Percentiles rank a stretch among this genome's conserved stretches.
These are phyloP conservation scores for Aspergillus haitiensis DNA, from an alignment of 495 filamentous ascomycete genomes.

Conservation along the genomic window DNA sequence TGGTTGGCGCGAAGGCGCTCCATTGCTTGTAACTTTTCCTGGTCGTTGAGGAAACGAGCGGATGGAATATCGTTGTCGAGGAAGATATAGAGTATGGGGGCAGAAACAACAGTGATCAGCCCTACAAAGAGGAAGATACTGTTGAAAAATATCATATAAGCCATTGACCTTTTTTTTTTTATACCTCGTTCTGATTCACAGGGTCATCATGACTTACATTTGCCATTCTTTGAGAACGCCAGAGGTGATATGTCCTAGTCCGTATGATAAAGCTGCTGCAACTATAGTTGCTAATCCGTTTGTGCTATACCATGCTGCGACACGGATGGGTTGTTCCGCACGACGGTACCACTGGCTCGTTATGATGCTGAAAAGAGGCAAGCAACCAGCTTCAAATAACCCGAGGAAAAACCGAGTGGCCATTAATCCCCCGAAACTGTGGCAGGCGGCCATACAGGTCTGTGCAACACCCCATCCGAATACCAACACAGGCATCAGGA, in stretches of 20 bases:
- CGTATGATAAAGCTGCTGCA: constrained; percentile 47
- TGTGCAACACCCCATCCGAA: constrained; percentile 55
- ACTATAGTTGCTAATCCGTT: constrained; percentile 51
- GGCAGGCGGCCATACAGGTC: constrained; percentile 46
- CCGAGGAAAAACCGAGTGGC: constrained; percentile 50
- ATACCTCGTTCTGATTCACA: not conserved
- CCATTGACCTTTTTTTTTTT: not conserved
- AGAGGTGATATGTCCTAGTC: constrained; percentile 57
- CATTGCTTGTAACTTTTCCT: constrained; percentile 59
- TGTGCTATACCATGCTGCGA: constrained; percentile 52
- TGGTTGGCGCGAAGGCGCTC: constrained; percentile 64
- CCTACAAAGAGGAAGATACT: constrained; percentile 51
- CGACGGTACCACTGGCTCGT: constrained; percentile 53
- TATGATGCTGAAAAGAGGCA: constrained; percentile 58
- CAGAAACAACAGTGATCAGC: constrained; percentile 47
- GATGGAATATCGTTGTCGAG: constrained; percentile 51
- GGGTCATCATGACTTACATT: constrained; percentile 44
- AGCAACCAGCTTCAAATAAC: constrained; percentile 56
- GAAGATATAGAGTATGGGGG: constrained; percentile 44
- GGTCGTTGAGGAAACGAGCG: constrained; percentile 60
- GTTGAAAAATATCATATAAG: constrained; percentile 3
- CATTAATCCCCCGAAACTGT: constrained; percentile 46
- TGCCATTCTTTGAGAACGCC: constrained; percentile 58
- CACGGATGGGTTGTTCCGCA: constrained; percentile 50
- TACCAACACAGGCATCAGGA: constrained; percentile 60